phyloP scores from a whole-genome alignment of 768 basidiomycete species.

The Macrocybe gigantea region DNA sequence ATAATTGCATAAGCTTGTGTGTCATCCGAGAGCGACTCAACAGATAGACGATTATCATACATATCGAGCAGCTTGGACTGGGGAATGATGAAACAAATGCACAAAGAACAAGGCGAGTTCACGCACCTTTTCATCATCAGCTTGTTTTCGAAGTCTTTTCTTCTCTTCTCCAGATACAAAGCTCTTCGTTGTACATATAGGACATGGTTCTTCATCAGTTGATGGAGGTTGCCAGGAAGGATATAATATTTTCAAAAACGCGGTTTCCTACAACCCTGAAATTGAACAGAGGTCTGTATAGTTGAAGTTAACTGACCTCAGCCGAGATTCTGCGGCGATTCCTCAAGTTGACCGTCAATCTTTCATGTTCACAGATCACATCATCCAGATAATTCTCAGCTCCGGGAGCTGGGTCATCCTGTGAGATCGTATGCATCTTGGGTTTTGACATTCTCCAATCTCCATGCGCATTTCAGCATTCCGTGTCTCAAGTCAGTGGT shows the following conservation, averaged over 20 bases:
- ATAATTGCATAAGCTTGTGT: constrained; percentile 52
- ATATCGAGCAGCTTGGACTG: constrained; percentile 63
- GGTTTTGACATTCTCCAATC: constrained; percentile 73
- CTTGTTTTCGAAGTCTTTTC: constrained; percentile 53
- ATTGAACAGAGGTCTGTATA: constrained; percentile 1
- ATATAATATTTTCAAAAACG: constrained; percentile 50
- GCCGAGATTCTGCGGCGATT: constrained; percentile 57
- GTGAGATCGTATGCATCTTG: constrained; percentile 61
- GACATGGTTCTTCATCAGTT: constrained; percentile 47
- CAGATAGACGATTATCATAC: constrained; percentile 47
- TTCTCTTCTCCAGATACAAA: constrained; percentile 57
- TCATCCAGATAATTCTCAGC: constrained; percentile 47
- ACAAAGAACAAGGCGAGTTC: constrained; percentile 4
- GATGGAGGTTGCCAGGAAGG: constrained; percentile 59
- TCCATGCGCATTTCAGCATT: constrained; percentile 17
- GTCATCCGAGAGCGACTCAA: constrained; percentile 38
- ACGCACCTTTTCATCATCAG: constrained; percentile 74
- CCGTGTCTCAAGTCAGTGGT: background rate
- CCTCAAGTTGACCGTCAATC: constrained; percentile 46
- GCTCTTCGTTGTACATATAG: constrained; percentile 53
- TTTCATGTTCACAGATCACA: constrained; percentile 70
- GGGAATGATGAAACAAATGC: constrained; percentile 7
- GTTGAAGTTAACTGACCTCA: constrained; percentile 33
- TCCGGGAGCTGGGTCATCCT: constrained; percentile 66
- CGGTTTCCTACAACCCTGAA: constrained; percentile 40